Evolutionary conservation across 108 stramenopile genomes (phyloP).

Genomic region (Stephanodiscus triporus): DNA sequence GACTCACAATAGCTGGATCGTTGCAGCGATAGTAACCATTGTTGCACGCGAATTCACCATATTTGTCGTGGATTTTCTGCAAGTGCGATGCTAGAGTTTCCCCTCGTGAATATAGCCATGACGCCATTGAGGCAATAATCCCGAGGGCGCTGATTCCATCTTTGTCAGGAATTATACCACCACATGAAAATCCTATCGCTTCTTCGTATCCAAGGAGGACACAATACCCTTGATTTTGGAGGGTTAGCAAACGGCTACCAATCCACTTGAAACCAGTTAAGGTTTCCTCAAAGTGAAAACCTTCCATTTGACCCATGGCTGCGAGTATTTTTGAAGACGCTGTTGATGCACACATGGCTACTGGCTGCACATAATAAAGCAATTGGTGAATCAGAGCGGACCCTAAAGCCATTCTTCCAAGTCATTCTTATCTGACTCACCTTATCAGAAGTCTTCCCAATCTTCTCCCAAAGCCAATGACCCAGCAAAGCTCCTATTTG

Average conservation of each 20-base stretch:
- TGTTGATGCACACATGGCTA: conserved; percentile 93
- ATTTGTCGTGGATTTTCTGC: conserved; percentile 81
- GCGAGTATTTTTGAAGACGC: conserved; percentile 94
- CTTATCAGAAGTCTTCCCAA: conserved; percentile 66
- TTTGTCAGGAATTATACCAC: conserved; percentile 93
- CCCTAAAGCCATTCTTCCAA: background rate
- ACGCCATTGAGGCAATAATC: conserved; percentile 87
- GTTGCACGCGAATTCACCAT: conserved; percentile 91
- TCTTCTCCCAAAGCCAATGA: conserved; percentile 84
- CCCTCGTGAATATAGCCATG: conserved; percentile 61
- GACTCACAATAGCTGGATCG: conserved; percentile 71
- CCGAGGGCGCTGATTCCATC: conserved; percentile 85
- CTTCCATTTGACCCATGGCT: conserved; percentile 84
- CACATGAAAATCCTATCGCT: conserved; percentile 94
- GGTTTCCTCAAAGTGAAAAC: conserved; percentile 93
- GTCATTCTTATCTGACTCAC: conserved; percentile 27
- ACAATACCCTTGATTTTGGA: conserved; percentile 71
- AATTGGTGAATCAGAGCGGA: background rate
- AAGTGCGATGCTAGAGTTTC: conserved; percentile 68
- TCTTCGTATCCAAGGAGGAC: conserved; percentile 96
- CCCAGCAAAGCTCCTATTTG: conserved; percentile 95
- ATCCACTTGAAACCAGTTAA: conserved; percentile 98
- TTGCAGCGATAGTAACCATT: conserved; percentile 92
- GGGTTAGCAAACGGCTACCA: conserved; percentile 67
- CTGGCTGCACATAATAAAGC: conserved; percentile 26